A percentile compares a stretch with the other conserved stretches of the same genome.
These are phyloP conservation scores for Monotropa hypopitys DNA, from an alignment of 179 eudicot genomes.

Conservation along the genomic window DNA sequence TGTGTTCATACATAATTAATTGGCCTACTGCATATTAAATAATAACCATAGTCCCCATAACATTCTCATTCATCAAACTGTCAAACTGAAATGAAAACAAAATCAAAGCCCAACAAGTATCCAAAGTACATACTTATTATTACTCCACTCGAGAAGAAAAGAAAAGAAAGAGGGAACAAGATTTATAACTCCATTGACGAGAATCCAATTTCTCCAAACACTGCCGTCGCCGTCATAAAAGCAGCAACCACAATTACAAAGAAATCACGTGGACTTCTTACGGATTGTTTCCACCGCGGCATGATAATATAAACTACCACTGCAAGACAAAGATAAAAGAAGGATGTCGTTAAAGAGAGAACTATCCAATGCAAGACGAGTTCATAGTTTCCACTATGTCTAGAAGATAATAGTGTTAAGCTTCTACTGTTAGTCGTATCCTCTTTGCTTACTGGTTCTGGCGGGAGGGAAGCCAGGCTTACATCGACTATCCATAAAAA, in stretches of 20 bases:
- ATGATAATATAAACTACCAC: not conserved
- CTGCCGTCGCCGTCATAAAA: not conserved
- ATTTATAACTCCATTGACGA: not conserved
- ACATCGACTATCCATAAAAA: too few relatives aligned
- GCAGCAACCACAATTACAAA: conserved; percentile 1
- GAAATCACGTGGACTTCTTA: not conserved
- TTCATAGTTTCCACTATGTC: too few relatives aligned
- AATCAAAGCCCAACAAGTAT: not conserved
- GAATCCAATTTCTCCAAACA: not conserved
- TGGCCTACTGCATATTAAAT: not conserved
- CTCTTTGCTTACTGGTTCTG: too few relatives aligned
- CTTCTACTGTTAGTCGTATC: too few relatives aligned
- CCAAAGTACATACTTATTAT: too few relatives aligned
- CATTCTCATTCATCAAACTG: not conserved
- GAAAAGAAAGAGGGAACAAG: not conserved
- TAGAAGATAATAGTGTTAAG: too few relatives aligned
- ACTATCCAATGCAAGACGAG: not conserved
- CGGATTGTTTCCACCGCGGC: not conserved
- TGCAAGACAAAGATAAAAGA: not conserved
- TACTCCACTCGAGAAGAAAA: not conserved
- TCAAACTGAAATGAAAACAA: not conserved
- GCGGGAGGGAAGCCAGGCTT: too few relatives aligned
- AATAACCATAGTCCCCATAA: not conserved
- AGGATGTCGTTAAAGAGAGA: not conserved
- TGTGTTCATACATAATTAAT: conserved; percentile 1